Percentiles rank a stretch among this genome's conserved stretches.
phyloP scores from a whole-genome alignment of 192 early-diverging fungal genomes.

The Umbelopsis ramanniana region DNA sequence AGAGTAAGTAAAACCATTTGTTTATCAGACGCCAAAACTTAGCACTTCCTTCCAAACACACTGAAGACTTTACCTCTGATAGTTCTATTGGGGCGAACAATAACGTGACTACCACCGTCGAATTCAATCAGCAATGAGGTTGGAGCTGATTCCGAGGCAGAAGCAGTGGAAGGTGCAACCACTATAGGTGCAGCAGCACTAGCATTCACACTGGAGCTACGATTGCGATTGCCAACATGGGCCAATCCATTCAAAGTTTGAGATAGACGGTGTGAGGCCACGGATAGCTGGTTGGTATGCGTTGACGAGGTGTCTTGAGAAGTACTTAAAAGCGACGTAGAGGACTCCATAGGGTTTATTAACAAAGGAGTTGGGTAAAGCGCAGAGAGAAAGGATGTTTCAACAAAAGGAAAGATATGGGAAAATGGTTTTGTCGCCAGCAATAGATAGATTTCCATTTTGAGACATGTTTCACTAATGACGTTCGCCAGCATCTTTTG shows the following conservation, averaged over 20 bases:
- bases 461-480: constrained; percentile 13
- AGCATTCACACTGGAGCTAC: constrained; percentile 2
- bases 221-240: constrained; percentile 17
- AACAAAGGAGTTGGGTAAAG: neutral
- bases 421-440: neutral
- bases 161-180: neutral
- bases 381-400: neutral
- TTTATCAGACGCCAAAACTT: neutral
- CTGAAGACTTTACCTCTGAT: constrained; percentile 31
- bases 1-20: too few relatives aligned
- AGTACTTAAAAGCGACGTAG: neutral
- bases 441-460: neutral
- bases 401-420: neutral
- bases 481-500: neutral
- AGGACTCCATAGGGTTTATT: neutral
- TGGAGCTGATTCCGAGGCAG: neutral
- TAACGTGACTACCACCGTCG: constrained; percentile 41
- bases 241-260: constrained; percentile 12
- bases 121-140: constrained; percentile 32
- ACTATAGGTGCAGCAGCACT: neutral
- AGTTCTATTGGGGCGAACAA: constrained; percentile 41
- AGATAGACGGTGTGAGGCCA: constrained; percentile 8
- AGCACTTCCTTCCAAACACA: neutral
- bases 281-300: constrained; percentile 1
- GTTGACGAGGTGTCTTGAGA: neutral